A percentile compares a stretch with the other conserved stretches of the same genome.
Conservation (phyloP, 2,329 filamentous ascomycete species). For the Elsinoe arachidis region DNA sequence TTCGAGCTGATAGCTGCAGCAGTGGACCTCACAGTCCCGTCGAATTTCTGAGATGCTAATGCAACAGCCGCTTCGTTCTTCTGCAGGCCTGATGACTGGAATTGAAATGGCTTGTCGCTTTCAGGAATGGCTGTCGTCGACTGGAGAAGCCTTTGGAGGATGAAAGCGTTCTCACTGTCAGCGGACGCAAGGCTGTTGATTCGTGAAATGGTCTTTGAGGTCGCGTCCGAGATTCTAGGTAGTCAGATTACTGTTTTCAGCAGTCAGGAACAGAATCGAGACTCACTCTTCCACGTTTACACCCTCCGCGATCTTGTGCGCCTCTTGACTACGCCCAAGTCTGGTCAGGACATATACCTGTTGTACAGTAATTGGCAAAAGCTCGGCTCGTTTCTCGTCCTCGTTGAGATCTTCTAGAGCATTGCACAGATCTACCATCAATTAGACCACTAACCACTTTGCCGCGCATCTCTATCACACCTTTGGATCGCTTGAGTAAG, state of each 20-base stretch:
- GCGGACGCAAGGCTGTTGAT: constrained; percentile 53
- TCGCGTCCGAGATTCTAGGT: constrained; percentile 55
- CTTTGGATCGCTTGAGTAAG: constrained; percentile 59
- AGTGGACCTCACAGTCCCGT: constrained; percentile 53
- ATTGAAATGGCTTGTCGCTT: constrained; percentile 61
- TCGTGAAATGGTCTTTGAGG: constrained; percentile 57
- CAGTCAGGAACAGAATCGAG: neutral
- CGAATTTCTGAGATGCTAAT: constrained; percentile 58
- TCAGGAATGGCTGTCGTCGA: constrained; percentile 44
- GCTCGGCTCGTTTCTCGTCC: constrained; percentile 65
- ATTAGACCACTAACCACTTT: constrained; percentile 4
- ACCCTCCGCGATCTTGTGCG: constrained; percentile 52
- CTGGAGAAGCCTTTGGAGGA: constrained; percentile 54
- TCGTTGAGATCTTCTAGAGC: constrained; percentile 63
- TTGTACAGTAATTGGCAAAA: constrained; percentile 68
- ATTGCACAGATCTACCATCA: constrained; percentile 53
- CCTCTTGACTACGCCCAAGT: constrained; percentile 58
- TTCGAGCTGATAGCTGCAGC: constrained; percentile 41
- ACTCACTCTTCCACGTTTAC: constrained; percentile 55
- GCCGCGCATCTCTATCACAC: constrained; percentile 22
- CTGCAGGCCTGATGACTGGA: constrained; percentile 54
- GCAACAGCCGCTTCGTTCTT: constrained; percentile 58
- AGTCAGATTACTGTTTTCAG: neutral
- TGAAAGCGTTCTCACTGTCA: constrained; percentile 54
- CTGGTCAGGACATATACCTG: constrained; percentile 63